Percentiles rank a stretch among this genome's conserved stretches.
Evolutionary conservation across 202 grass and related monocot species (phyloP).

Genomic region (Schoenoplectus triqueter): DNA sequence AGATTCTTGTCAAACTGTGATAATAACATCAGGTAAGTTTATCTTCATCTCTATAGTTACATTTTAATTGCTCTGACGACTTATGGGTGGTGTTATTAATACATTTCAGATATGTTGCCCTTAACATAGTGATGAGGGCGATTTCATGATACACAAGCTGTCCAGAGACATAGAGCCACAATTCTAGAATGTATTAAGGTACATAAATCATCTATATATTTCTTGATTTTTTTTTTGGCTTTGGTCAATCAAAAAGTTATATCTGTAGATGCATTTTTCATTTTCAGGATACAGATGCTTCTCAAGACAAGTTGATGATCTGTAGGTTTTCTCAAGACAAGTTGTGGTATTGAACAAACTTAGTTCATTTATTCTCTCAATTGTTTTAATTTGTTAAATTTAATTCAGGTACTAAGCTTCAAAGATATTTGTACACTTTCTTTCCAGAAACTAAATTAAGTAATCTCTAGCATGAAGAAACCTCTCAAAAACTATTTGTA

Average conservation of each 20-base stretch:
- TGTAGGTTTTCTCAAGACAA: conserved; percentile 96
- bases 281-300: conserved; percentile 98
- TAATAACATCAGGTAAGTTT: conserved; percentile 93
- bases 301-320: conserved; percentile 70
- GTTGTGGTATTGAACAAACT: conserved; percentile 59
- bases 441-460: too few relatives aligned
- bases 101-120: conserved; percentile 88
- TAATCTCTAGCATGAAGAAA: too few relatives aligned
- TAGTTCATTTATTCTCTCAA: too few relatives aligned
- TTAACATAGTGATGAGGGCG: conserved; percentile 97
- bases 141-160: conserved; percentile 84
- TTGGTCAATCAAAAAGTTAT: conserved; percentile 36
- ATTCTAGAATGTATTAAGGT: conserved; percentile 99
- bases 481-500: too few relatives aligned
- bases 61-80: conserved; percentile 28
- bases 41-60: conserved; percentile 36
- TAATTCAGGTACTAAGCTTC: too few relatives aligned
- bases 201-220: conserved; percentile 34
- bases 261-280: conserved; percentile 39
- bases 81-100: conserved; percentile 17
- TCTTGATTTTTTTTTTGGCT: conserved; percentile 20
- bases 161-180: conserved; percentile 93
- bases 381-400: too few relatives aligned
- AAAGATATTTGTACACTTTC: too few relatives aligned
- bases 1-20: conserved; percentile 99